Base-by-base conservation (phyloP, 441 rosid genomes). In the Francoa sonchifolia region DNA sequence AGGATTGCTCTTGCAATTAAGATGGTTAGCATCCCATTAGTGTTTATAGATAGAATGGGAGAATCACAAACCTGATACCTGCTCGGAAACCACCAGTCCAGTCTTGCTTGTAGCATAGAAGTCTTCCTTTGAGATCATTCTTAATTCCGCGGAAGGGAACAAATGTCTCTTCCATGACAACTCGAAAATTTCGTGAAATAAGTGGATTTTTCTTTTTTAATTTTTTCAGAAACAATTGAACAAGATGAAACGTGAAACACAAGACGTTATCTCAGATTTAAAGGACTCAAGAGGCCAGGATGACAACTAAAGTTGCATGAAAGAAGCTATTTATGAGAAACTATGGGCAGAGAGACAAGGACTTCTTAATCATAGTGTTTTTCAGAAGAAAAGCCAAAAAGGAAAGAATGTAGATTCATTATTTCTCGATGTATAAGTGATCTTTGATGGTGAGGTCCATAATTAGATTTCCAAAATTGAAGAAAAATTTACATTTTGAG, bases 121-220 rank as follows among this genome's bases (percentile, higher is more conserved):
- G 68, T 60, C 86, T 68, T 60, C 66, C 79, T 55, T 63, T 74
- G 30, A 81, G 70, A 61, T 81, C 86, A 57, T 77, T 77, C 65
- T 71, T 81, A 54, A 81, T 77, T 38, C 92, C 92, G 34, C 83
- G 78, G 31, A 81, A 50, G 36, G 92, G 92, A 62, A 77, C 86
- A 61, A 81, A 81, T 44, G 86, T 81, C 58, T 81, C 86, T 59
- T 81, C 86, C 92, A 81, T 81, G 59, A 56, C 20, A 63, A 44
- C 35, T 39, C 70, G 59, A 36, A 35, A 38, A 8, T 39, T 36
- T 25, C 4, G 26, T 28, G 33, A 48, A 43, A 7, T 28, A 33
- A 25, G 8, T 39, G 21, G 0, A 19, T 5, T 8, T 10, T 26
- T 11, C 38, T 11, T 50, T 54, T 37, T 1, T 37, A 18, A 17